Conservation (phyloP, 2,329 filamentous ascomycete genomes). For the Epichloe aotearoae region DNA sequence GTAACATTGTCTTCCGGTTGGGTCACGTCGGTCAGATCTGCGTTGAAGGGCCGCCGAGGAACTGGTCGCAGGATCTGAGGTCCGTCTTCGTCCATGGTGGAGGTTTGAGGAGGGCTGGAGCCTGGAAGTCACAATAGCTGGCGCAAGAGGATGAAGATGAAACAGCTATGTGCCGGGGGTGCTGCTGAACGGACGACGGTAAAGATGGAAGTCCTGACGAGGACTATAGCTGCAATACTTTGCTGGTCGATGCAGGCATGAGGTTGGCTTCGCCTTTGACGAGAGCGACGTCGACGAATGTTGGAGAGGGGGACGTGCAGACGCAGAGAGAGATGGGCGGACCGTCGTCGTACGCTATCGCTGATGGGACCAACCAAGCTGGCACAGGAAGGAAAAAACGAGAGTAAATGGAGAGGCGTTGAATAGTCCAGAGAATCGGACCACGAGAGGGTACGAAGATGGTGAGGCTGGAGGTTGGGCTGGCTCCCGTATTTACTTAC, state of each 20-base stretch:
- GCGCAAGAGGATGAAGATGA: not conserved
- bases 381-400: not conserved
- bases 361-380: not conserved
- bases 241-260: no score
- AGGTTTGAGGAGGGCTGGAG: not conserved
- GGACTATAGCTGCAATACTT: no score
- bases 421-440: no score
- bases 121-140: not conserved
- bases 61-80: constrained; percentile 54
- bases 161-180: not conserved
- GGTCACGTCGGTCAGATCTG: constrained; percentile 35
- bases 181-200: not conserved
- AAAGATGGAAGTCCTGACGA: no score
- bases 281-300: no score
- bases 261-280: no score
- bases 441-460: not conserved
- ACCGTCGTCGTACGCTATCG: not conserved
- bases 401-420: not conserved
- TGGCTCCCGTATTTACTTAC: not conserved
- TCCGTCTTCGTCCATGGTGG: constrained; percentile 26
- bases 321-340: not conserved
- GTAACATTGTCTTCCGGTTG: constrained; percentile 26
- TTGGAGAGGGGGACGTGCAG: not conserved
- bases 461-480: not conserved
- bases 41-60: constrained; percentile 57